Evolutionary conservation across 345 rosid genomes (phyloP).

Genomic region (Eucalyptus marginata): DNA sequence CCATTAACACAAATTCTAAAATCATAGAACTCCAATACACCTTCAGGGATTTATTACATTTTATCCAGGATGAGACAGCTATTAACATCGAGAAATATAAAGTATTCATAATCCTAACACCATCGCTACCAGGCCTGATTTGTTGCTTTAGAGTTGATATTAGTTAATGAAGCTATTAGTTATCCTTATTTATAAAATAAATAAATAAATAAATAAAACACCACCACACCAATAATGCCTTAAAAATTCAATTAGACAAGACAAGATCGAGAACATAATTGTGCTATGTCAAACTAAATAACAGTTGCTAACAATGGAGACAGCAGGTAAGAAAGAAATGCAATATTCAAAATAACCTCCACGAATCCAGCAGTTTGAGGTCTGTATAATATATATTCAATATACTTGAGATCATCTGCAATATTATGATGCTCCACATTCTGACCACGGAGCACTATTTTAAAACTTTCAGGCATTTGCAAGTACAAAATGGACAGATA

Average conservation of each 20-base stretch:
- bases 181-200: not conserved
- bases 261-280: not conserved
- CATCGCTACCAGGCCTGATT: not conserved
- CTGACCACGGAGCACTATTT: conserved; percentile 59
- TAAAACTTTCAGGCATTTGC: conserved; percentile 65
- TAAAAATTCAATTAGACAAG: not conserved
- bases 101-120: not conserved
- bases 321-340: not conserved
- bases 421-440: conserved; percentile 68
- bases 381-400: conserved; percentile 70
- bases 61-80: not conserved
- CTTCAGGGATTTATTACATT: not conserved
- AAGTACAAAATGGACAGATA: conserved; percentile 81
- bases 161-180: not conserved
- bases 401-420: conserved; percentile 77
- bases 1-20: not conserved
- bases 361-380: conserved; percentile 58
- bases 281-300: not conserved
- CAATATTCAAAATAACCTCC: conserved; percentile 35
- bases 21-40: not conserved
- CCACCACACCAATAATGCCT: not conserved
- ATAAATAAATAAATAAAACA: not conserved
- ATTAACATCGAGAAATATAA: not conserved
- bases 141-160: not conserved
- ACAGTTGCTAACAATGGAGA: not conserved